Conservation (phyloP, 768 basidiomycete genomes). For the Suillus placidus region DNA sequence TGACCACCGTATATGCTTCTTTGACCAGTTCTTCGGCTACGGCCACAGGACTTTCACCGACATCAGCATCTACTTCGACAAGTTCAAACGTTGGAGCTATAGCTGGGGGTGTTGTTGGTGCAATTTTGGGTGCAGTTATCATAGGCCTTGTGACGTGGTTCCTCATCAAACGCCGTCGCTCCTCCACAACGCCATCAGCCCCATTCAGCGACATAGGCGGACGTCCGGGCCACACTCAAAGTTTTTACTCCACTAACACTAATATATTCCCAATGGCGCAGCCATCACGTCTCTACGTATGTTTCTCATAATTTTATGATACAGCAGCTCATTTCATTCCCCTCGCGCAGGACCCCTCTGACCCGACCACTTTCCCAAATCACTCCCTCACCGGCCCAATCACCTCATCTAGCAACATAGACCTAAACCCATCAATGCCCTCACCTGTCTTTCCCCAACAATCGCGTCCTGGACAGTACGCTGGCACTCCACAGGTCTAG, state of each 20-base stretch:
- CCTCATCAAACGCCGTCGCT: constrained; percentile 30
- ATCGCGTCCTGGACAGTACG: constrained; percentile 21
- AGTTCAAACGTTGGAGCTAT: constrained; percentile 53
- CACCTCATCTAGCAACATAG: constrained; percentile 8
- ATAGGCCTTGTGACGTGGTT: constrained; percentile 44
- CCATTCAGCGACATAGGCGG: constrained; percentile 4
- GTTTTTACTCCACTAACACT: constrained; percentile 13
- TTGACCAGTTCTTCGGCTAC: constrained; percentile 14
- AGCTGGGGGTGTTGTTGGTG: constrained; percentile 66
- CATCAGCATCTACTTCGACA: constrained; percentile 11
- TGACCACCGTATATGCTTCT: constrained; percentile 12
- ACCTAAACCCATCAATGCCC: constrained; percentile 6
- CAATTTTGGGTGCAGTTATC: constrained; percentile 49
- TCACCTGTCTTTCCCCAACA: constrained; percentile 15
- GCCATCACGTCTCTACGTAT: constrained; percentile 31
- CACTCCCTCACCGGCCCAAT: constrained; percentile 15
- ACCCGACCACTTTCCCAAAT: constrained; percentile 40
- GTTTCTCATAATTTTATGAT: constrained; percentile 7
- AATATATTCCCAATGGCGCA: constrained; percentile 22
- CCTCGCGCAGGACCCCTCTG: constrained; percentile 36
- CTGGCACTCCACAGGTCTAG: constrained; percentile 30
- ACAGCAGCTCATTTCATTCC: constrained; percentile 9
- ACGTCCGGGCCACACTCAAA: constrained; percentile 6
- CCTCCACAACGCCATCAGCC: constrained; percentile 23
- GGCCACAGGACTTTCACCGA: constrained; percentile 14